A percentile compares a stretch with the other conserved stretches of the same genome.
These are phyloP conservation scores for Apiotrichum sp. DNA, from an alignment of 1,284 basidiomycete species.

Conservation along the genomic window DNA sequence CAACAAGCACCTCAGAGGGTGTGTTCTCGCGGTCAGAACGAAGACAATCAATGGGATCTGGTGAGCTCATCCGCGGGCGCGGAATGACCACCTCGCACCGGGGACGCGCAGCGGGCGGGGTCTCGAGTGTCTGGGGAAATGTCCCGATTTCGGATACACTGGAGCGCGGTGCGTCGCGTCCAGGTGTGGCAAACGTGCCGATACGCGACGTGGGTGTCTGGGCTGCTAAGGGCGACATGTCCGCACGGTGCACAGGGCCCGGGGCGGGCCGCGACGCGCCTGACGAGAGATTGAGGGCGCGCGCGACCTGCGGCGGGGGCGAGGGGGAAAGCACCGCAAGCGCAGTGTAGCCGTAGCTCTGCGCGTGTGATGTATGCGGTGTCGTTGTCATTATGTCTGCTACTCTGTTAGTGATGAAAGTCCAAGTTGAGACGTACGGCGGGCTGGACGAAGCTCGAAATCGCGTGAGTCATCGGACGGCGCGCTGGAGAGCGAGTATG, in stretches of 20 bases:
- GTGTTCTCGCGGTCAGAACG: not conserved
- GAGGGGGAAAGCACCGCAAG: not conserved
- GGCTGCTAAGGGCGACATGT: no score
- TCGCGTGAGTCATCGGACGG: conserved; percentile 33
- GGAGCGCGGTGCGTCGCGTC: not conserved
- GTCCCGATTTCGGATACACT: not conserved
- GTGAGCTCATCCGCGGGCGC: not conserved
- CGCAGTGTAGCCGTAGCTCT: not conserved
- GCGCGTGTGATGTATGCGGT: not conserved
- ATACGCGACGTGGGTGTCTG: not conserved
- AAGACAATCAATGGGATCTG: conserved; percentile 3
- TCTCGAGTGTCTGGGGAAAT: not conserved
- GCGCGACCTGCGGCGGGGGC: not conserved
- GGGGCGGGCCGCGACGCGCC: not conserved
- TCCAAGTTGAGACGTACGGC: not conserved
- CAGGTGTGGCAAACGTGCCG: not conserved
- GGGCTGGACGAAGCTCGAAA: conserved; percentile 25
- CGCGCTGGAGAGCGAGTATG: conserved; percentile 21
- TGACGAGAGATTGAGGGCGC: not conserved
- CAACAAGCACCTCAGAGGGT: not conserved
- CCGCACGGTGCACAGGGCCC: no score
- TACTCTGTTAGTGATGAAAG: not conserved
- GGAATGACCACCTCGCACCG: conserved; percentile 5
- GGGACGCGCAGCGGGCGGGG: not conserved
- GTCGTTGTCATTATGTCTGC: not conserved